Percentiles rank a stretch among this genome's conserved stretches.
Conservation (phyloP, 2,329 filamentous ascomycete species). For the Pyricularia pennisetigena region DNA sequence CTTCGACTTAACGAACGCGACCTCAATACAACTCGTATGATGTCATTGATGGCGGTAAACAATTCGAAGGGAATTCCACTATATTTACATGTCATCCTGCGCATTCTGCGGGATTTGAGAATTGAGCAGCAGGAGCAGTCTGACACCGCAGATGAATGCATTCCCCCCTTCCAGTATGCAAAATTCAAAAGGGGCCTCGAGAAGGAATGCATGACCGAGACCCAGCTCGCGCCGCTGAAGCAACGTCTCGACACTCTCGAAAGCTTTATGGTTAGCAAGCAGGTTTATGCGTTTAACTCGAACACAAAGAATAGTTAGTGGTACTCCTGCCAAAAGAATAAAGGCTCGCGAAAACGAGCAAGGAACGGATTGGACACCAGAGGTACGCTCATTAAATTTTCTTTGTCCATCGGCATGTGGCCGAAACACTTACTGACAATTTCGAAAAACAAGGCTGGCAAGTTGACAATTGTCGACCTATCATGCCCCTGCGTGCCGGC, state of each 20-base stretch:
- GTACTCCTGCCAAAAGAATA: constrained; percentile 1
- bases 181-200: constrained; percentile 31
- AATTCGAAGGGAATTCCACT: constrained; percentile 33
- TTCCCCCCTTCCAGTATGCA: constrained; percentile 35
- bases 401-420: too few relatives aligned
- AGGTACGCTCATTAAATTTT: constrained; percentile 11
- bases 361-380: constrained; percentile 20
- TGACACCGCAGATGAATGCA: constrained; percentile 1
- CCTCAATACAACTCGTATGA: constrained; percentile 48
- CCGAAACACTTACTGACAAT: neutral
- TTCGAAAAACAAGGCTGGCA: constrained; percentile 14
- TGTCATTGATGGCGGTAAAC: constrained; percentile 48
- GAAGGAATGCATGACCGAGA: constrained; percentile 27
- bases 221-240: constrained; percentile 44
- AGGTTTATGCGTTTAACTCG: constrained; percentile 9
- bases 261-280: constrained; percentile 41
- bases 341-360: neutral
- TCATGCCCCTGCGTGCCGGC: constrained; percentile 65
- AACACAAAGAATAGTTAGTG: constrained; percentile 11
- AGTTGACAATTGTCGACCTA: constrained; percentile 44
- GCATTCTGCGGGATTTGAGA: constrained; percentile 47
- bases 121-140: constrained; percentile 26
- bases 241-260: constrained; percentile 54
- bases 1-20: constrained; percentile 40
- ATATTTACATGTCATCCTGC: constrained; percentile 45